phyloP scores from a whole-genome alignment of 139 green algal genomes.

The Chlamydomonas eustigma region DNA sequence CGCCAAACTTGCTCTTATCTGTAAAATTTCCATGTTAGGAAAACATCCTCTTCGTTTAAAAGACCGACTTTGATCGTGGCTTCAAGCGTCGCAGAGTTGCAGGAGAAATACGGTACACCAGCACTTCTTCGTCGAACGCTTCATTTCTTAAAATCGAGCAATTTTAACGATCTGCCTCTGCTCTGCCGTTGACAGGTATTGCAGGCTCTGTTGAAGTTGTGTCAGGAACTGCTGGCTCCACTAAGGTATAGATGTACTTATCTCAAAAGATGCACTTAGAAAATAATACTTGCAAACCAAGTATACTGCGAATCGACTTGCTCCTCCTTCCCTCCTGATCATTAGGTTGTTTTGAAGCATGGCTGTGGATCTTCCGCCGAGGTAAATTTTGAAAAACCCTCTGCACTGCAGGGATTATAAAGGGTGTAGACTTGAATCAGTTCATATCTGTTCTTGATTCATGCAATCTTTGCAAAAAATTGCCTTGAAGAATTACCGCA shows the following conservation, averaged over 20 bases:
- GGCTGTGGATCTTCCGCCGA: constrained; percentile 67
- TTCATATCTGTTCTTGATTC: no score
- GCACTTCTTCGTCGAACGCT: no score
- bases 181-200: constrained; percentile 48
- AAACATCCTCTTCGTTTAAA: no score
- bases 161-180: not conserved
- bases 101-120: constrained; percentile 17
- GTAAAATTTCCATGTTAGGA: not conserved
- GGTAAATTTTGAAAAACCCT: no score
- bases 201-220: constrained; percentile 57
- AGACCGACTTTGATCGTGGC: not conserved
- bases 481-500: no score
- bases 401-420: no score
- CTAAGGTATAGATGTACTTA: constrained; percentile 3
- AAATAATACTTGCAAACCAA: not conserved
- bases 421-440: no score
- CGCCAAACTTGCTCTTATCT: no score
- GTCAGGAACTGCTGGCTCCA: constrained; percentile 34
- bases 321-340: not conserved
- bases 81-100: constrained; percentile 3
- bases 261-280: not conserved
- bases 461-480: no score
- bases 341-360: constrained; percentile 66
- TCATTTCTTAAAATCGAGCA: no score
- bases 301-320: not conserved